Conservation (phyloP, 768 basidiomycete species). For the Pleurotus citrinopileatus region DNA sequence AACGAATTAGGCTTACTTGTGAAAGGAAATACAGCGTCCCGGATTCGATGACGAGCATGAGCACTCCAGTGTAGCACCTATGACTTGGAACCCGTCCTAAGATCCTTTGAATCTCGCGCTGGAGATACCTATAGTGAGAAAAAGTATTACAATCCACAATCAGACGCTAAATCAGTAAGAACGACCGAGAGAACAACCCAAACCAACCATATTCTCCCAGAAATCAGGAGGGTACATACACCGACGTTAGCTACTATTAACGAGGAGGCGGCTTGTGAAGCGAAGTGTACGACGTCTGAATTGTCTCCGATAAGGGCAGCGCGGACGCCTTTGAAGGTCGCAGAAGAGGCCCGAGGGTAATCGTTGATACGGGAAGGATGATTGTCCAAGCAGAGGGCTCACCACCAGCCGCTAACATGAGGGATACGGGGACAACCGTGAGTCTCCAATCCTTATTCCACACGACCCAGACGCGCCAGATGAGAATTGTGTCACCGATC, state of each 20-base stretch:
- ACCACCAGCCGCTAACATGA: too few relatives aligned
- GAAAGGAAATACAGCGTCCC: conserved; percentile 1
- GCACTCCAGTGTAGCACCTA: conserved; percentile 1
- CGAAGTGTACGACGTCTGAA: neutral
- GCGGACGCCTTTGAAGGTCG: neutral
- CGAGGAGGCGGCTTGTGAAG: neutral
- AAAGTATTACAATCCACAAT: too few relatives aligned
- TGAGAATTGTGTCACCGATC: conserved; percentile 4
- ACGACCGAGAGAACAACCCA: neutral
- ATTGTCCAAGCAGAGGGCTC: too few relatives aligned
- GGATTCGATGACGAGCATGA: conserved; percentile 8
- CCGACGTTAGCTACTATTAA: conserved; percentile 1
- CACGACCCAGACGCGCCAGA: conserved; percentile 6
- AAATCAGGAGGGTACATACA: neutral
- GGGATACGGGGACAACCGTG: too few relatives aligned
- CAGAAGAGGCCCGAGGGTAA: too few relatives aligned
- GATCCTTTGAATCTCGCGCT: neutral
- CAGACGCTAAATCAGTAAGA: too few relatives aligned
- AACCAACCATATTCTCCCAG: conserved; percentile 1
- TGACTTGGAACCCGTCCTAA: neutral
- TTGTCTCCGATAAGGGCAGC: neutral
- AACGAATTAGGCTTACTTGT: neutral
- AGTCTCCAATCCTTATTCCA: conserved; percentile 8
- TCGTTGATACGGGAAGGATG: neutral
- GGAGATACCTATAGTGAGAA: neutral